These are phyloP conservation scores for Pythium scleroteichum DNA, from an alignment of 352 stramenopile species.

Conservation along the genomic window DNA sequence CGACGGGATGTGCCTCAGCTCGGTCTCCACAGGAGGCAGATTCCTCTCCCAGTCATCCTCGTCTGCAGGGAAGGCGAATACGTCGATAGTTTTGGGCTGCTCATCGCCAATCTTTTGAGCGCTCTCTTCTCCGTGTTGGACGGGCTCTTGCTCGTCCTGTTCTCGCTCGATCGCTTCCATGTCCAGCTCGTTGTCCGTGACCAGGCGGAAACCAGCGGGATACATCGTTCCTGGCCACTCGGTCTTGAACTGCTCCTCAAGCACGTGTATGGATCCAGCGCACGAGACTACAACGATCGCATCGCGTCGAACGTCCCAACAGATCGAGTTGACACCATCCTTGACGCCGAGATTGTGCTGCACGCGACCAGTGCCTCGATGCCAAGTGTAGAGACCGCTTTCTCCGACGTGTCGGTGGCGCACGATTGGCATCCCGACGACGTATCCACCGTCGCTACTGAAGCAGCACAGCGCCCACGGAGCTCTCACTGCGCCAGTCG, in stretches of 20 bases:
- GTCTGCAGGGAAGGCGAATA: slow-evolving; percentile 39
- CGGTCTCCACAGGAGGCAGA: slow-evolving; percentile 27
- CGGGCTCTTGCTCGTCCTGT: slow-evolving; percentile 37
- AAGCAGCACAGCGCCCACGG: slow-evolving; percentile 77
- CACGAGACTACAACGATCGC: slow-evolving; percentile 68
- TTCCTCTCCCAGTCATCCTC: slow-evolving; percentile 27
- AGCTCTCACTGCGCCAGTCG: slow-evolving; percentile 66
- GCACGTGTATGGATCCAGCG: slow-evolving; percentile 59
- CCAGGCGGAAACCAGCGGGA: slow-evolving; percentile 69
- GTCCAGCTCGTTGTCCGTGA: slow-evolving; percentile 81
- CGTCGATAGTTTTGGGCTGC: slow-evolving; percentile 30
- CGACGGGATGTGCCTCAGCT: slow-evolving; percentile 48
- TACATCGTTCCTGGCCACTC: slow-evolving; percentile 86
- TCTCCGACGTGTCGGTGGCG: slow-evolving; percentile 79
- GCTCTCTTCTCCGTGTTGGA: not conserved
- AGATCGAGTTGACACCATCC: slow-evolving; percentile 62
- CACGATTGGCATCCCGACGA: slow-evolving; percentile 75
- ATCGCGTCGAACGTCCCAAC: slow-evolving; percentile 57
- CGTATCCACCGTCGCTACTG: slow-evolving; percentile 61
- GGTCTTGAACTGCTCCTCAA: slow-evolving; percentile 76
- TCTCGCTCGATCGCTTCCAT: slow-evolving; percentile 37
- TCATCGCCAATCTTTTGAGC: not conserved
- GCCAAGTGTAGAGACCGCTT: slow-evolving; percentile 80
- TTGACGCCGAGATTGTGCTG: slow-evolving; percentile 80
- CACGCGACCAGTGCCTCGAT: slow-evolving; percentile 47